Conservation (phyloP, 164 flowering plant genomes). For the Amborella trichopoda region DNA sequence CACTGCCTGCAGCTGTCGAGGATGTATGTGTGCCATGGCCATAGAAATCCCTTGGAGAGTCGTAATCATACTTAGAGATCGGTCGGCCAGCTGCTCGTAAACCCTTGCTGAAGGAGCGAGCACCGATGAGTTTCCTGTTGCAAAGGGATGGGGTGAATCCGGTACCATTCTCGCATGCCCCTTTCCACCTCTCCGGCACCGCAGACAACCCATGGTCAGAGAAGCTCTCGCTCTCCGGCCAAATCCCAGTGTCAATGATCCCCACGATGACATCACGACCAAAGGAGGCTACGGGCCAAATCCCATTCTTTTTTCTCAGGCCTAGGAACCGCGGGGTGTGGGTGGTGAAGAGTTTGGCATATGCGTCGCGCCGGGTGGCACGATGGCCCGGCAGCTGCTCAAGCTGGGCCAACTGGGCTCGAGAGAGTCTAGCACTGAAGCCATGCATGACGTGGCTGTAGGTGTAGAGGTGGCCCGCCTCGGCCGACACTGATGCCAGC, state of each 20-base stretch:
- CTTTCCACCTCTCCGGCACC: conserved; percentile 20
- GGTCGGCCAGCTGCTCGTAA: conserved; percentile 22
- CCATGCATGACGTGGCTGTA: conserved; percentile 23
- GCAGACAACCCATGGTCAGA: conserved; percentile 9
- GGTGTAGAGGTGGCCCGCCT: conserved; percentile 12
- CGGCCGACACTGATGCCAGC: conserved; percentile 10
- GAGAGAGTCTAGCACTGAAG: conserved; percentile 12
- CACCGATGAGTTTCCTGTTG: conserved; percentile 37
- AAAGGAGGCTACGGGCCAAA: conserved; percentile 15
- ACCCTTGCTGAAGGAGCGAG: conserved; percentile 27
- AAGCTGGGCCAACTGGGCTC: conserved; percentile 11
- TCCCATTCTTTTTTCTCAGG: conserved; percentile 6
- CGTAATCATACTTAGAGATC: conserved; percentile 35
- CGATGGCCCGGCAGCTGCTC: conserved; percentile 12
- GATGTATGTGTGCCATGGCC: not conserved
- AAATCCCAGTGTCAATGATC: conserved; percentile 14
- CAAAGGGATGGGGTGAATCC: conserved; percentile 8
- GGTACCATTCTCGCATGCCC: conserved; percentile 15
- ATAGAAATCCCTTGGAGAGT: not conserved
- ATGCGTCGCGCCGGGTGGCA: conserved; percentile 6
- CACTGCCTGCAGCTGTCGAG: not conserved
- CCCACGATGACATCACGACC: conserved; percentile 20
- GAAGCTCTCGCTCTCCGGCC: conserved; percentile 16
- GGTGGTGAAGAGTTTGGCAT: conserved; percentile 13
- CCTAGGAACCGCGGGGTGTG: conserved; percentile 13